A percentile compares a stretch with the other conserved stretches of the same genome.
phyloP scores from a whole-genome alignment of 2,329 filamentous ascomycete species.

The Paramyrothecium roridum region DNA sequence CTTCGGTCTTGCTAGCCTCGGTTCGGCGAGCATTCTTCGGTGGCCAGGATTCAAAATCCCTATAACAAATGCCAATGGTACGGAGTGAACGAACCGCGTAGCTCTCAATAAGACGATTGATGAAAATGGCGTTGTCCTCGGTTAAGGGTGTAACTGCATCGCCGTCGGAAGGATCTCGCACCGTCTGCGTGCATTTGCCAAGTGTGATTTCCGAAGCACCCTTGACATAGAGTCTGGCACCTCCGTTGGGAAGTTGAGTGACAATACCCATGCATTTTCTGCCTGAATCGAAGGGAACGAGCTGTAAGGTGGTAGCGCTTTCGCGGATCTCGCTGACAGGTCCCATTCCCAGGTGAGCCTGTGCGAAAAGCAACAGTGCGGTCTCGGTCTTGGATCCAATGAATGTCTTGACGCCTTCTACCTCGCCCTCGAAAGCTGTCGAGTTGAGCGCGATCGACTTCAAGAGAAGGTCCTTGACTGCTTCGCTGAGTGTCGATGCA shows the following conservation, averaged over 20 bases:
- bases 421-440: conserved; percentile 73
- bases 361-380: conserved; percentile 67
- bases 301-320: conserved; percentile 56
- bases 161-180: conserved; percentile 46
- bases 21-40: conserved; percentile 57
- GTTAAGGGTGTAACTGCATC: conserved; percentile 41
- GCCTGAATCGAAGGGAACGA: conserved; percentile 73
- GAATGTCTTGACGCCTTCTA: conserved; percentile 63
- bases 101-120: conserved; percentile 67
- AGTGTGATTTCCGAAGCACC: conserved; percentile 65
- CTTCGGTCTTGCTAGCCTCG: conserved; percentile 56
- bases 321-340: conserved; percentile 62
- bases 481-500: conserved; percentile 38
- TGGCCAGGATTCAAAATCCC: conserved; percentile 83
- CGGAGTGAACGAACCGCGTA: conserved; percentile 80
- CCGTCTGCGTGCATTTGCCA: conserved; percentile 48
- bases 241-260: conserved; percentile 46
- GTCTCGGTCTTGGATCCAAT: conserved; percentile 79
- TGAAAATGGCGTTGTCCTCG: conserved; percentile 48
- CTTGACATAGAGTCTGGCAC: conserved; percentile 58
- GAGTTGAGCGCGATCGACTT: conserved; percentile 65
- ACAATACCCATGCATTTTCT: conserved; percentile 70
- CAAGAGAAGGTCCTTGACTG: conserved; percentile 50
- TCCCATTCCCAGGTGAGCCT: conserved; percentile 64
- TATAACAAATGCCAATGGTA: conserved; percentile 81